Conservation (phyloP, 169 alveolate species). For the Cryptosporidium ryanae region DNA sequence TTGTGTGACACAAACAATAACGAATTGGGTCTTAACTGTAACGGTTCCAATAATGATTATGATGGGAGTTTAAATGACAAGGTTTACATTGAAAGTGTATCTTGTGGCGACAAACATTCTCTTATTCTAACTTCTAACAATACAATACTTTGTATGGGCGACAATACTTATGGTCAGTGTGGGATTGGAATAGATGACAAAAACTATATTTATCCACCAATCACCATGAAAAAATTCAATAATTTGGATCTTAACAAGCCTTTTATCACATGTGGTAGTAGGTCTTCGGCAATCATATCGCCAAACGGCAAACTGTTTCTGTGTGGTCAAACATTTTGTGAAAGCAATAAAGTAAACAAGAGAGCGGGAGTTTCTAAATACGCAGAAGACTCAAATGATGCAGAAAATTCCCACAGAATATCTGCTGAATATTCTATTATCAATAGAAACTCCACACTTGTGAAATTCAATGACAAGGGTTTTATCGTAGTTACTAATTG, state of each 20-base stretch:
- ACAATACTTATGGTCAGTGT: constrained; percentile 70
- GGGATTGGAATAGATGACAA: constrained; percentile 40
- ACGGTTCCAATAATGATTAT: neutral
- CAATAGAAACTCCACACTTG: constrained; percentile 32
- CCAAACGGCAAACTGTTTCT: constrained; percentile 61
- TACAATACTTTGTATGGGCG: constrained; percentile 56
- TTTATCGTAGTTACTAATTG: constrained; percentile 42
- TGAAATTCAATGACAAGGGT: constrained; percentile 17
- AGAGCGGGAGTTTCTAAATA: constrained; percentile 53
- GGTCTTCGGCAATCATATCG: constrained; percentile 60
- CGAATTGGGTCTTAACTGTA: neutral
- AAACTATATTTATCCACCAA: constrained; percentile 32
- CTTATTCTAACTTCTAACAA: constrained; percentile 32
- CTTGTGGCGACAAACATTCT: constrained; percentile 71
- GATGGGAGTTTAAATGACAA: neutral
- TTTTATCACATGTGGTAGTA: constrained; percentile 51
- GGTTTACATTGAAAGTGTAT: constrained; percentile 26
- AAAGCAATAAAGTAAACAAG: constrained; percentile 3
- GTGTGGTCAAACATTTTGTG: constrained; percentile 46
- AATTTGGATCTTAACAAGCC: constrained; percentile 33
- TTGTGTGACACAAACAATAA: neutral
- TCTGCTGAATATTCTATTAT: constrained; percentile 46
- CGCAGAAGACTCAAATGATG: constrained; percentile 14
- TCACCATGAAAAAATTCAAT: constrained; percentile 34
- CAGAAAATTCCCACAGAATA: constrained; percentile 8